These are phyloP conservation scores for Dendrothele bispora DNA, from an alignment of 768 basidiomycete species.

Conservation along the genomic window DNA sequence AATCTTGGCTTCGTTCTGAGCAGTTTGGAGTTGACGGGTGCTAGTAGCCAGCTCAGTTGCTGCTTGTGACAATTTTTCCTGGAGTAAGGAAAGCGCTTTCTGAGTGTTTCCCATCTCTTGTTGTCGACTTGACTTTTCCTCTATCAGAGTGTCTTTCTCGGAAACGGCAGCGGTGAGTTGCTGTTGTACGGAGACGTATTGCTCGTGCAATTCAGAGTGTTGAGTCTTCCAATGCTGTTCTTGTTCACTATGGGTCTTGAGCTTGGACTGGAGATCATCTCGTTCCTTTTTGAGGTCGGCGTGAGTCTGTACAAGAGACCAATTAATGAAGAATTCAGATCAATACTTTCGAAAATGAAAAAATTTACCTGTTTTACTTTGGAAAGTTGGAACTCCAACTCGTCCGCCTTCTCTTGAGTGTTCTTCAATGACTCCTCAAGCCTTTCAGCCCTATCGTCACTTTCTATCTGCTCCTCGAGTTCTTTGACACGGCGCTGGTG, in stretches of 20 bases:
- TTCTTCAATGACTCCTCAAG: slow-evolving; percentile 74
- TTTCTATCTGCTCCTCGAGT: slow-evolving; percentile 79
- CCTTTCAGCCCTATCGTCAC: slow-evolving; percentile 77
- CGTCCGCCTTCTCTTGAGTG: slow-evolving; percentile 79
- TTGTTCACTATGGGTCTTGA: slow-evolving; percentile 39
- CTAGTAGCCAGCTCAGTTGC: slow-evolving; percentile 52
- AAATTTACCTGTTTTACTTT: slow-evolving; percentile 70
- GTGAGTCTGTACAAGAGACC: slow-evolving; percentile 44
- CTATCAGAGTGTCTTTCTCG: slow-evolving; percentile 46
- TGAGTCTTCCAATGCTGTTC: slow-evolving; percentile 49
- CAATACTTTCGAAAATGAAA: background rate
- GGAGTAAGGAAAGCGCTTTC: slow-evolving; percentile 48
- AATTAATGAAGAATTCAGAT: background rate
- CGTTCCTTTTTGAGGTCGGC: slow-evolving; percentile 59
- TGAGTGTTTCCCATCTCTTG: slow-evolving; percentile 46
- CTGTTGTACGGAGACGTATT: slow-evolving; percentile 35
- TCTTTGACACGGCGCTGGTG: slow-evolving; percentile 63
- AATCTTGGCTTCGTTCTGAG: slow-evolving; percentile 64
- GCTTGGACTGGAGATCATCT: slow-evolving; percentile 51
- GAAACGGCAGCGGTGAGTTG: slow-evolving; percentile 44
- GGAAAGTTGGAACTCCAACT: slow-evolving; percentile 79
- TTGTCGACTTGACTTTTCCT: slow-evolving; percentile 52
- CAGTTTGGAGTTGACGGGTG: slow-evolving; percentile 56
- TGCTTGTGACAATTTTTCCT: slow-evolving; percentile 58
- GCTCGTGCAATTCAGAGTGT: slow-evolving; percentile 44